Conservation (phyloP, 78 protist species). For the Chrysochromulina tobinii region DNA sequence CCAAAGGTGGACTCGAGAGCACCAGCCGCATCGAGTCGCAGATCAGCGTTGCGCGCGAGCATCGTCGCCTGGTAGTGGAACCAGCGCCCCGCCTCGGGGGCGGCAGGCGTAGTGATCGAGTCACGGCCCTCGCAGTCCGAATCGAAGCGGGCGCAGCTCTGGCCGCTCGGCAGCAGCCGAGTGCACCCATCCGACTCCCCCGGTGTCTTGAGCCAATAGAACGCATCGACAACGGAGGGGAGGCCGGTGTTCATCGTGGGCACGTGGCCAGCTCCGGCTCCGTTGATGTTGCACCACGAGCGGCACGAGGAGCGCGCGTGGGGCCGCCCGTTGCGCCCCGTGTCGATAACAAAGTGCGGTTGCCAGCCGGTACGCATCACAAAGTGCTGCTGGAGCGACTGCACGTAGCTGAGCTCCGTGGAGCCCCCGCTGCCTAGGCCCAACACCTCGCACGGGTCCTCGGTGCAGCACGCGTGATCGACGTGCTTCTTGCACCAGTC, state of each 20-base stretch:
- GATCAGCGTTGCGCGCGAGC: too few species aligned
- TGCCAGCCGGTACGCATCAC: too few species aligned
- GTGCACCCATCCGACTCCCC: slow-evolving; percentile 10
- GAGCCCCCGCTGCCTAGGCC: background rate
- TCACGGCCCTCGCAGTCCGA: background rate
- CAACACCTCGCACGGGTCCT: background rate
- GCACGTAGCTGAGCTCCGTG: too few species aligned
- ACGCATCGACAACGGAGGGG: background rate
- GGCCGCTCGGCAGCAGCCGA: background rate
- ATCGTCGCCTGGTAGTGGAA: background rate
- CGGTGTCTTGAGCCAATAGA: background rate
- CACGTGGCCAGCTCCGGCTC: background rate
- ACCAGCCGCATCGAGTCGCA: too few species aligned
- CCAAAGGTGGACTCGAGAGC: too few species aligned
- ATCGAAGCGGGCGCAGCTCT: background rate
- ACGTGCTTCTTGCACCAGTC: too few species aligned
- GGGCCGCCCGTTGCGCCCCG: too few species aligned
- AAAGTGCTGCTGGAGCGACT: too few species aligned
- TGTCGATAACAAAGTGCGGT: too few species aligned
- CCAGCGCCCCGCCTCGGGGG: background rate
- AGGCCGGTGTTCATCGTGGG: background rate
- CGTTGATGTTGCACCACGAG: too few species aligned
- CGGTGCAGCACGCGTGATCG: background rate
- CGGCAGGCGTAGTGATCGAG: background rate
- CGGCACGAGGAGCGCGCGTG: too few species aligned